Evolutionary conservation across 148 eudicot species (phyloP), one percentile per base, ranked within the genome.

Genomic region (Pouteria glomerata): DNA sequence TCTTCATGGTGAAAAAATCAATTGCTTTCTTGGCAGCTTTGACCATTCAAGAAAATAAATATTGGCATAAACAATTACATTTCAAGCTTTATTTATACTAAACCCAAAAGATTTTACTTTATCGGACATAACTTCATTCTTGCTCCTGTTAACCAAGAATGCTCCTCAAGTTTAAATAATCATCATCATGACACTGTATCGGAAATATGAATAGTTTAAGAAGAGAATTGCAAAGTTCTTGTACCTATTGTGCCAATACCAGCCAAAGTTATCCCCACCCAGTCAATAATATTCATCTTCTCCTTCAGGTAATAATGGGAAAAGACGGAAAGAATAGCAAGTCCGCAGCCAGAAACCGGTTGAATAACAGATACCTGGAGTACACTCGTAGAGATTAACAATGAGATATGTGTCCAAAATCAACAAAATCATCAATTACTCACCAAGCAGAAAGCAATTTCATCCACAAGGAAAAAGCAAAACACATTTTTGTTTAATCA

Each of bases 271-370:
- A 96, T 92, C 39, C 92, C 99, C 57, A 96, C 74, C 99, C 99
- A 96, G 81, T 96, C 99, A 83, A 96, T 76, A 73, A 82, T 79
- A 88, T 96, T 96, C 99, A 96, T 96, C 42, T 69, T 87, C 75
- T 96, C 99, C 84, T 96, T 84, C 78, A 96, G 81, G 79, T 96
- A 96, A 78, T 89, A 96, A 86, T 96, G 99, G 67, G 99, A 96
- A 87, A 96, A 96, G 74, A 96, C 80, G 69, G 92, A 96, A 61
- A 96, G 99, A 71, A 96, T 88, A 73, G 97, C 97, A 77, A 96
- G 99, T 75, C 99, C 99, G 77, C 97, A 96, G 66, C 99, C 99
- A 73, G 99, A 96, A 77, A 96, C 95, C 57, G 99, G 97, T 86
- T 96, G 99, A 74, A 92, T 85, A 58, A 96, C 90, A 60, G 99